A percentile compares a stretch with the other conserved stretches of the same genome.
Evolutionary conservation across 2,329 filamentous ascomycete genomes (phyloP).

Genomic region (Zymoseptoria tritici): DNA sequence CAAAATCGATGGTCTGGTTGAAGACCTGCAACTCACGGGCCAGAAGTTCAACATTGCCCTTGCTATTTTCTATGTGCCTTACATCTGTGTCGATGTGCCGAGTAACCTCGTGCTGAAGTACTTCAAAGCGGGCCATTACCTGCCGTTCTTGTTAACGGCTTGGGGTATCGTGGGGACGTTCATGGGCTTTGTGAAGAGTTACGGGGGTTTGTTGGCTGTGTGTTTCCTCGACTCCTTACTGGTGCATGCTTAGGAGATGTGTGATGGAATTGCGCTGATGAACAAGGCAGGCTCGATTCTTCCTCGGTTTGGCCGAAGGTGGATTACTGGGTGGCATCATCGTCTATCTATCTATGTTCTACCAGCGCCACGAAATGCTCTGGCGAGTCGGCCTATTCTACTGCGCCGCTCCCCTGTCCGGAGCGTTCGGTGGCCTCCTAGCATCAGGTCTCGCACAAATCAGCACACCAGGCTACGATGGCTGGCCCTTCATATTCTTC

Average conservation of each 20-base stretch:
- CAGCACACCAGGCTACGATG: conserved; percentile 29
- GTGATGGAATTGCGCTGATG: background rate
- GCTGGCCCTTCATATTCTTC: conserved; percentile 33
- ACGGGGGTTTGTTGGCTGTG: conserved; percentile 32
- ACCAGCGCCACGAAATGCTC: conserved; percentile 34
- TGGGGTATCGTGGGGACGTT: conserved; percentile 35
- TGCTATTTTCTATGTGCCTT: conserved; percentile 39
- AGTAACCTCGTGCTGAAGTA: conserved; percentile 36
- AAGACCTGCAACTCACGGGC: conserved; percentile 31
- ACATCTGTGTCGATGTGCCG: conserved; percentile 36
- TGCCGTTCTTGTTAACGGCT: conserved; percentile 31
- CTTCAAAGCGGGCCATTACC: conserved; percentile 35
- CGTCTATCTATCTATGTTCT: conserved; percentile 37
- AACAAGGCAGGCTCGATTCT: conserved; percentile 5
- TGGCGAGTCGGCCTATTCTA: conserved; percentile 32
- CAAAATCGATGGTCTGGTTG: conserved; percentile 32
- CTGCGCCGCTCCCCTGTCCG: conserved; percentile 29
- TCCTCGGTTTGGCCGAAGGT: conserved; percentile 36
- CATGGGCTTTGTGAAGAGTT: conserved; percentile 37
- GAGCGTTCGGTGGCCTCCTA: conserved; percentile 36
- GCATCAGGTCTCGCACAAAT: conserved; percentile 36
- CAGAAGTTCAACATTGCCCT: conserved; percentile 21
- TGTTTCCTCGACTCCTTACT: conserved; percentile 17
- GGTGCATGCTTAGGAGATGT: background rate
- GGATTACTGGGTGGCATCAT: conserved; percentile 35